Percentiles rank a stretch among this genome's conserved stretches.
Evolutionary conservation across 2,329 filamentous ascomycete species (phyloP).

Genomic region (Pseudogymnoascus sp.): DNA sequence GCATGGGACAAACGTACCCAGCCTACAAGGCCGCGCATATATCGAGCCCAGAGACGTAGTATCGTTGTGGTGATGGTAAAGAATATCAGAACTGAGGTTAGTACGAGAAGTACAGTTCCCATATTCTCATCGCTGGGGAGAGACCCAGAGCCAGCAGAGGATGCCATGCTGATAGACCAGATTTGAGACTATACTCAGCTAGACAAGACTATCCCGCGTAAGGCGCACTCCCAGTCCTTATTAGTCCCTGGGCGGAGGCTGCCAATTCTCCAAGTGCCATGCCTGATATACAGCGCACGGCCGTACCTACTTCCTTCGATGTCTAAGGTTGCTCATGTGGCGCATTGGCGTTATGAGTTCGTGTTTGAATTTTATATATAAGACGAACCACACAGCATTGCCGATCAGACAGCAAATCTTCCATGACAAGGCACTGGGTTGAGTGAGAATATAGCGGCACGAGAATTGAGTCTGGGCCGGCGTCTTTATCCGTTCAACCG

Average conservation of each 20-base stretch:
- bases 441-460: not conserved
- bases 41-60: slow-evolving; percentile 30
- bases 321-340: not conserved
- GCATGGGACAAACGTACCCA: slow-evolving; percentile 17
- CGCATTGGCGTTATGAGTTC: not conserved
- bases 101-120: slow-evolving; percentile 28
- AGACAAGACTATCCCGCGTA: not conserved
- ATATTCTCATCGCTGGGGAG: slow-evolving; percentile 7
- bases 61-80: slow-evolving; percentile 30
- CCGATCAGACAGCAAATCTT: not conserved
- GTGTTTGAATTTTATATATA: not conserved
- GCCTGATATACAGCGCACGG: not conserved
- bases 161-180: not conserved
- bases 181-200: not conserved
- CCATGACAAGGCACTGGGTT: not conserved
- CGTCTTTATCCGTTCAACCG: not conserved
- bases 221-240: not conserved
- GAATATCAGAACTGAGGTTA: slow-evolving; percentile 29
- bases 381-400: not conserved
- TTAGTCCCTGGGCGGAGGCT: not conserved
- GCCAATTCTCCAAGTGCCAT: not conserved
- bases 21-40: slow-evolving; percentile 25
- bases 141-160: not conserved
- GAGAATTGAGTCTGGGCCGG: not conserved
- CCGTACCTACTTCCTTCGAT: not conserved